Evolutionary conservation across 108 stramenopile genomes (phyloP).

Genomic region (Nitzschia sp.): DNA sequence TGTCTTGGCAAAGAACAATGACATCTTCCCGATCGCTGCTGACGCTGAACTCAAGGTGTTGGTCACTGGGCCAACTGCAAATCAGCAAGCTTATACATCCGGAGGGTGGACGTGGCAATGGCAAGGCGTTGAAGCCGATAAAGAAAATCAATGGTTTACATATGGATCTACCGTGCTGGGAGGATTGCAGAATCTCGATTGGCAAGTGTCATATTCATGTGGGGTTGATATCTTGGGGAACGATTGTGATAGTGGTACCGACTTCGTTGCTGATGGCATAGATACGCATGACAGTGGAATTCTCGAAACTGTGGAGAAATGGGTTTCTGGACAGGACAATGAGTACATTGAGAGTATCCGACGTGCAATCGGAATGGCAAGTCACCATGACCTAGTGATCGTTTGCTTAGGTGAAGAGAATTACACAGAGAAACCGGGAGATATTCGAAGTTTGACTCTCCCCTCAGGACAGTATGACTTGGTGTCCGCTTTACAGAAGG

Average conservation of each 20-base stretch:
- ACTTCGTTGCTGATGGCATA: not conserved
- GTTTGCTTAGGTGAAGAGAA: slow-evolving; percentile 79
- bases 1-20: slow-evolving; percentile 62
- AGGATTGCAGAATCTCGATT: slow-evolving; percentile 26
- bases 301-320: slow-evolving; percentile 22
- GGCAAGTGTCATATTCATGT: slow-evolving; percentile 40
- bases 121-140: slow-evolving; percentile 62
- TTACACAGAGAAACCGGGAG: slow-evolving; percentile 85
- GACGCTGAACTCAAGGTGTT: slow-evolving; percentile 41
- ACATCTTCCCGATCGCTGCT: slow-evolving; percentile 33
- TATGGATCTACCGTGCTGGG: slow-evolving; percentile 48
- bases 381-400: slow-evolving; percentile 51
- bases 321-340: slow-evolving; percentile 36
- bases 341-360: slow-evolving; percentile 22
- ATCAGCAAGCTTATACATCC: slow-evolving; percentile 50
- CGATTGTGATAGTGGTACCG: slow-evolving; percentile 30
- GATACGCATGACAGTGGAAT: slow-evolving; percentile 17
- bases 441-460: slow-evolving; percentile 59
- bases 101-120: slow-evolving; percentile 86
- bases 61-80: slow-evolving; percentile 75
- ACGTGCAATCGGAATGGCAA: slow-evolving; percentile 34
- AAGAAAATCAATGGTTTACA: slow-evolving; percentile 41
- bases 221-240: slow-evolving; percentile 54
- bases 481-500: slow-evolving; percentile 39
- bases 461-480: slow-evolving; percentile 63